Evolutionary conservation across 352 stramenopile species (phyloP).

Genomic region (Phytopythium helicoides): DNA sequence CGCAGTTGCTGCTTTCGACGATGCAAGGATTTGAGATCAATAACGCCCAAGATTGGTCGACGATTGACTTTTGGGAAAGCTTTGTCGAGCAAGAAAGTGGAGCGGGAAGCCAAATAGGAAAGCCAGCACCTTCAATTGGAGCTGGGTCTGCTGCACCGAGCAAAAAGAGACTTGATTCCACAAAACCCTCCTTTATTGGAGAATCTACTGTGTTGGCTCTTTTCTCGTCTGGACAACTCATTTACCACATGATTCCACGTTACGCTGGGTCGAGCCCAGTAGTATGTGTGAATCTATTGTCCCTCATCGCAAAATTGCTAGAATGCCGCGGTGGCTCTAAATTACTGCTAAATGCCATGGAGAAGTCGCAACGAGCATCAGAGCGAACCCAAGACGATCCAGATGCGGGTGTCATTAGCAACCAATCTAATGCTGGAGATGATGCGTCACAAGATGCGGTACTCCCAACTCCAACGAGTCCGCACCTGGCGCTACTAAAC

Average conservation of each 20-base stretch:
- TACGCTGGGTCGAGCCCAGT: conserved; percentile 18
- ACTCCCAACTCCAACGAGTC: conserved; percentile 15
- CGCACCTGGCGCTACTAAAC: conserved; percentile 23
- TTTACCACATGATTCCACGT: conserved; percentile 19
- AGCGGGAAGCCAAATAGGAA: not conserved
- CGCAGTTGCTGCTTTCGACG: conserved; percentile 19
- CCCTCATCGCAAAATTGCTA: conserved; percentile 28
- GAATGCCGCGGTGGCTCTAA: conserved; percentile 26
- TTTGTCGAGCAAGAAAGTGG: not conserved
- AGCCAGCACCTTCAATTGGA: not conserved
- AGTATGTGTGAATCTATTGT: conserved; percentile 34
- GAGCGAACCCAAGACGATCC: not conserved
- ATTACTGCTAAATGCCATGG: conserved; percentile 11
- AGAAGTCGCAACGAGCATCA: not conserved
- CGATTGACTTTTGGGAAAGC: not conserved
- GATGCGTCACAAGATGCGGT: no score
- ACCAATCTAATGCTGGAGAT: no score
- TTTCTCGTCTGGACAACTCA: conserved; percentile 20
- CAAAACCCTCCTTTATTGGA: conserved; percentile 15
- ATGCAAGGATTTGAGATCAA: not conserved
- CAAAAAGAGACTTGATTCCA: conserved; percentile 39
- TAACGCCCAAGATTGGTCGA: not conserved
- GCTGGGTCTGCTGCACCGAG: conserved; percentile 12
- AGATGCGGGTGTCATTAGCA: not conserved
- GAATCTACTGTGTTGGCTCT: conserved; percentile 30